Evolutionary conservation across 148 eudicot genomes (phyloP), one percentile per base, ranked within the genome.

Genomic region (Chenopodium suecicum): DNA sequence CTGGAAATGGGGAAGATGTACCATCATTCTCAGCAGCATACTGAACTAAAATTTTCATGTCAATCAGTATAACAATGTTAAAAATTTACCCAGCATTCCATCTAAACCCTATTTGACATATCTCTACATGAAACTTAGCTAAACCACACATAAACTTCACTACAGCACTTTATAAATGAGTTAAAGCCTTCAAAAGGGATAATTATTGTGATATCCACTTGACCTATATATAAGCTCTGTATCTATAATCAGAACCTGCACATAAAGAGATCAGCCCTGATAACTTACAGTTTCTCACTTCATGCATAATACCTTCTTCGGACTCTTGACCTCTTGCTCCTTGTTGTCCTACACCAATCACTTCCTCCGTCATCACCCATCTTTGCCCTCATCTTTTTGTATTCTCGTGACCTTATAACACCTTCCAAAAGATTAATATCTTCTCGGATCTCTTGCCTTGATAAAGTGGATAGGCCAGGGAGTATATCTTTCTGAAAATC

Each of bases 401-500:
- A 89, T 56, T 93, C 92, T 48, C 88, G 82, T 1, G 93, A 91
- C 77, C 87, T 85, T 82, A 90, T 81, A 9, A 83, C 93, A 17
- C 90, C 86, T 37, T 91, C 87, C 87, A 93, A 82, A 29, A 88
- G 83, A 74, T 76, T 85, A n/a, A 91, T 64, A 85, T 93, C 97
- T 86, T 93, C 93, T 31, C 79, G 75, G 17, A 93, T 90, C 78
- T 93, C 97, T 9, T 87, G 87, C 75, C 87, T 84, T 6, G 92
- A 83, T 78, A 93, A 89, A 14, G 90, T 81, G 27, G 93, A 83
- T 74, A 91, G 75, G 34, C 86, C 46, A 0, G 95, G 92, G 34
- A 93, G 86, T 84, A 93, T 84, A 67, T 91, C 97, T 81, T 82
- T 93, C 82, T 85, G 92, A 79, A 93, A 93, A 78, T 93, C 90